phyloP scores from a whole-genome alignment of 164 flowering plant genomes.

The Aristolochia californica region DNA sequence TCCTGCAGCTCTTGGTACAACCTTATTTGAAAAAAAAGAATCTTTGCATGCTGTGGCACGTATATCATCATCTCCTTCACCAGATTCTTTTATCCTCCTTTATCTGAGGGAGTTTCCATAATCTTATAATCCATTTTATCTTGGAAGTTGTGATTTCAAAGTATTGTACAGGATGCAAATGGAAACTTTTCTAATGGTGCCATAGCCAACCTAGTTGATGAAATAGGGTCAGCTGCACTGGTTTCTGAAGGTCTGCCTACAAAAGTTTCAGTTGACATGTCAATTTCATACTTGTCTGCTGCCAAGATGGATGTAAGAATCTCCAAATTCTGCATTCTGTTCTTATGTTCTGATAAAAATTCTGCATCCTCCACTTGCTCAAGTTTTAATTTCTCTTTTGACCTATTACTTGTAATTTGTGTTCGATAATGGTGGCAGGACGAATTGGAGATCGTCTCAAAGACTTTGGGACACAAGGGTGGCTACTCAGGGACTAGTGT shows the following conservation, averaged over 20 bases:
- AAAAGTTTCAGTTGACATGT: conserved; percentile 81
- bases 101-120: background rate
- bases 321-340: too few species aligned
- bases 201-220: conserved; percentile 67
- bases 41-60: too few species aligned
- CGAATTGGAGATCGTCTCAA: conserved; percentile 50
- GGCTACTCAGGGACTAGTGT: conserved; percentile 15
- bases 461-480: conserved; percentile 43
- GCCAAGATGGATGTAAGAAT: conserved; percentile 59
- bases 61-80: too few species aligned
- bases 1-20: too few species aligned
- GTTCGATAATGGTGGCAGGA: conserved; percentile 32
- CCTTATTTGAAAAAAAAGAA: too few species aligned
- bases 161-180: conserved; percentile 40
- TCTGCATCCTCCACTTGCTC: background rate
- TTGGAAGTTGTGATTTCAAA: background rate
- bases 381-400: background rate
- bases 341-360: too few species aligned
- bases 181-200: conserved; percentile 66
- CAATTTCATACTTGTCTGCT: conserved; percentile 46
- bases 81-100: too few species aligned
- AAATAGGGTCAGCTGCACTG: conserved; percentile 52
- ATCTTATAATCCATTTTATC: background rate
- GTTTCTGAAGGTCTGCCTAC: conserved; percentile 38
- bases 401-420: background rate